A percentile compares a stretch with the other conserved stretches of the same genome.
Evolutionary conservation across 768 basidiomycete species (phyloP).

Genomic region (Tulasnella sp.): DNA sequence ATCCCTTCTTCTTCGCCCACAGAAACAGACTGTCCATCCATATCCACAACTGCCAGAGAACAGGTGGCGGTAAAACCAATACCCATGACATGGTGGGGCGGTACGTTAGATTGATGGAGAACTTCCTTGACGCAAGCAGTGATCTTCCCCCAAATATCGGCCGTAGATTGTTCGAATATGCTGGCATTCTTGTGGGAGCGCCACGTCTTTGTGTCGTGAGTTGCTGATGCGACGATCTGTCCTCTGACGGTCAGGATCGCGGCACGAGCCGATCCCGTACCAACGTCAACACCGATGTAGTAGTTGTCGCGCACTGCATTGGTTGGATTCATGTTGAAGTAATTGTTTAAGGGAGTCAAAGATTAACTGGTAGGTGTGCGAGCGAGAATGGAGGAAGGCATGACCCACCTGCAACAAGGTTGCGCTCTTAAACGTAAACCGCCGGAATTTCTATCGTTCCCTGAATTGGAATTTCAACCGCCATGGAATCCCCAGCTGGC

Average conservation of each 20-base stretch:
- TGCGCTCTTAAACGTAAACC: background rate
- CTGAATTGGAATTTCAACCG: conserved; percentile 1
- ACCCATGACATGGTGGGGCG: conserved; percentile 64
- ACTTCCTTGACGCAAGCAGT: conserved; percentile 54
- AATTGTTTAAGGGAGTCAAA: background rate
- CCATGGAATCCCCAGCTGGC: background rate
- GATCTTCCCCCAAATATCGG: conserved; percentile 75
- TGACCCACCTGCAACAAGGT: background rate
- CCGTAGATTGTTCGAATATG: conserved; percentile 94
- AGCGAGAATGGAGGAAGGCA: background rate
- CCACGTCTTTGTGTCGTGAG: conserved; percentile 76
- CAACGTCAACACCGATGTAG: conserved; percentile 47
- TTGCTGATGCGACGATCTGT: conserved; percentile 65
- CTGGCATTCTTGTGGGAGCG: conserved; percentile 76
- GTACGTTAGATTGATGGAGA: conserved; percentile 40
- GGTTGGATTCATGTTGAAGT: background rate
- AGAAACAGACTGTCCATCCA: conserved; percentile 60
- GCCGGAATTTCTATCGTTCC: background rate
- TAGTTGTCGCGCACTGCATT: conserved; percentile 22
- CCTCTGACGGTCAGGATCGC: conserved; percentile 66
- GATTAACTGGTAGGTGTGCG: background rate
- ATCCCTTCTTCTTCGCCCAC: conserved; percentile 63
- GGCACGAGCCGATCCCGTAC: conserved; percentile 89
- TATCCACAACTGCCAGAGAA: conserved; percentile 79
- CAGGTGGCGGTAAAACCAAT: conserved; percentile 96